These are phyloP conservation scores for Castanea crenata DNA, from an alignment of 306 rosid genomes.

Conservation along the genomic window DNA sequence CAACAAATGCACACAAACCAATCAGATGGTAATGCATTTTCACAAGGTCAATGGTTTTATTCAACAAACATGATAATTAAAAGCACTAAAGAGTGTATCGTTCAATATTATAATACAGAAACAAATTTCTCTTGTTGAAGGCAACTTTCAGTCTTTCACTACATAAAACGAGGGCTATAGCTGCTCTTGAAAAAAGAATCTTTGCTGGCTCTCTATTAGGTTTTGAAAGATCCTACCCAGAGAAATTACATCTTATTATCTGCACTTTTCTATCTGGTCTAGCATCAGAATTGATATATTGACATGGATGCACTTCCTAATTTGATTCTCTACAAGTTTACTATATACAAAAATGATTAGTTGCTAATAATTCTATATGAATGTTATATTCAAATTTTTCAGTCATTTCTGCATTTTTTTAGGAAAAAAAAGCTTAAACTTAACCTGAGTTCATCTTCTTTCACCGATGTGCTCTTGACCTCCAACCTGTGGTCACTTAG, in stretches of 20 bases:
- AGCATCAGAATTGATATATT: neutral
- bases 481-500: neutral
- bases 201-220: constrained; percentile 80
- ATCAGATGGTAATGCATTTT: constrained; percentile 21
- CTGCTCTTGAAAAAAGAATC: constrained; percentile 24
- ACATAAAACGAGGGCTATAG: no score
- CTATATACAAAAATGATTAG: neutral
- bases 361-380: neutral
- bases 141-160: constrained; percentile 43
- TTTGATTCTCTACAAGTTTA: neutral
- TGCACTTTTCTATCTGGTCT: neutral
- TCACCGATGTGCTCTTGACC: neutral
- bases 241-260: constrained; percentile 7
- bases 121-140: constrained; percentile 85
- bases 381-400: neutral
- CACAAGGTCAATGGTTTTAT: constrained; percentile 3
- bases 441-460: neutral
- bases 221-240: constrained; percentile 83
- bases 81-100: neutral
- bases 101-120: neutral
- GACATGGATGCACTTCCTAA: neutral
- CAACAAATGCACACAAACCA: constrained; percentile 65
- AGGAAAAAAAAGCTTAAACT: neutral
- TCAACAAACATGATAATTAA: neutral
- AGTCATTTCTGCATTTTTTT: neutral